Percentiles rank a stretch among this genome's conserved stretches.
These are phyloP conservation scores for Leptographium lundbergii DNA, from an alignment of 2,329 filamentous ascomycete species.

Conservation along the genomic window DNA sequence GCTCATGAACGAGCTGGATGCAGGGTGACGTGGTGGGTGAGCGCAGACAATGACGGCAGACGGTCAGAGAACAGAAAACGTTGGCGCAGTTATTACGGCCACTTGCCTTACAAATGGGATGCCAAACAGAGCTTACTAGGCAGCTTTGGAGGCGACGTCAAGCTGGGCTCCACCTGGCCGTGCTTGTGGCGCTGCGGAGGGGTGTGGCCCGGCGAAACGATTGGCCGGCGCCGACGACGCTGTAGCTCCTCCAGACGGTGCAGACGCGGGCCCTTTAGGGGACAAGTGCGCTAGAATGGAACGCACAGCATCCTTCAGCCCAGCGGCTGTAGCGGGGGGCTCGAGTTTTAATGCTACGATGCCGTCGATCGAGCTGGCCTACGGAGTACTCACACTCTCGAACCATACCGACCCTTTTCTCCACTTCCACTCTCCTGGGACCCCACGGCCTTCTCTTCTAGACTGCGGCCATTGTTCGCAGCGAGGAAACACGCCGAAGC, in stretches of 20 bases:
- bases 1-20: neutral
- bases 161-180: neutral
- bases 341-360: neutral
- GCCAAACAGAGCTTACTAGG: conserved; percentile 1
- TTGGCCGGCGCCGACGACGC: conserved; percentile 2
- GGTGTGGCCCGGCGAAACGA: conserved; percentile 3
- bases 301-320: neutral
- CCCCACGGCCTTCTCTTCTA: neutral
- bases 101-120: neutral
- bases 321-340: too few species aligned
- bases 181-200: neutral
- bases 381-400: too few species aligned
- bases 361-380: neutral
- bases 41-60: neutral
- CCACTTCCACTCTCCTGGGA: neutral
- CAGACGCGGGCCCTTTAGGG: too few species aligned
- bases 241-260: too few species aligned
- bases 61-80: neutral
- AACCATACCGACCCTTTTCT: neutral
- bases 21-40: neutral
- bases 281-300: conserved; percentile 5
- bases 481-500: too few species aligned
- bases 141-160: conserved; percentile 10
- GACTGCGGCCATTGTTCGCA: neutral
- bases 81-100: neutral